Percentiles rank a stretch among this genome's conserved stretches.
phyloP scores from a whole-genome alignment of 176 grass and related monocot species.

The Poa pratensis region DNA sequence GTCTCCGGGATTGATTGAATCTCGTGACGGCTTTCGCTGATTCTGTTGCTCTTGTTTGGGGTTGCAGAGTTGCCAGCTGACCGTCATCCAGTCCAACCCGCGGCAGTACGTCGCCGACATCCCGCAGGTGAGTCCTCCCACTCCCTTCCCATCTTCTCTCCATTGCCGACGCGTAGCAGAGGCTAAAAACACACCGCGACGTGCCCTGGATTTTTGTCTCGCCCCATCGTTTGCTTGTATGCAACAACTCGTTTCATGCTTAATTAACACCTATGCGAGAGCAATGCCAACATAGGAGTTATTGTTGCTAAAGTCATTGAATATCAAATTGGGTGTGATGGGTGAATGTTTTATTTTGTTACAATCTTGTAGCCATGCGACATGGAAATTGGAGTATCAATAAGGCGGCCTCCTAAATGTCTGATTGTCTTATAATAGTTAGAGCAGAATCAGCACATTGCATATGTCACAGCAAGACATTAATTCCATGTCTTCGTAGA shows the following conservation, averaged over 20 bases:
- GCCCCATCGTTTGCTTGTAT: too few relatives aligned
- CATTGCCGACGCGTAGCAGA: not conserved
- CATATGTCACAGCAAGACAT: not conserved
- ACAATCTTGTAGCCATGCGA: not conserved
- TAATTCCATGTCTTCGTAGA: not conserved
- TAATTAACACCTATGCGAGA: not conserved
- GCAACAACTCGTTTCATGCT: too few relatives aligned
- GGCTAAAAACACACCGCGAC: too few relatives aligned
- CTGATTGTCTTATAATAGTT: not conserved
- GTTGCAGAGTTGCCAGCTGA: slow-evolving; percentile 82
- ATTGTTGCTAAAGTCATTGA: not conserved
- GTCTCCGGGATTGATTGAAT: not conserved
- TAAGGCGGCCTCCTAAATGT: not conserved
- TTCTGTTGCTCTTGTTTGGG: not conserved
- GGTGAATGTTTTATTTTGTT: not conserved
- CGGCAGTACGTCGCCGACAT: slow-evolving; percentile 91
- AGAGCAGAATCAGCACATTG: not conserved
- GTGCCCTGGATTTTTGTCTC: too few relatives aligned
- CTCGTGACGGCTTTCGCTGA: not conserved
- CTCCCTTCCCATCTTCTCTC: not conserved
- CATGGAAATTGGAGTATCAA: not conserved
- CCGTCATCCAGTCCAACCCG: slow-evolving; percentile 79
- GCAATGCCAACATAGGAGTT: not conserved
- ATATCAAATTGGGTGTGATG: not conserved
- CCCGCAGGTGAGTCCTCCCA: slow-evolving; percentile 61